Evolutionary conservation across 768 basidiomycete genomes (phyloP), one percentile per base, ranked within the genome.

Genomic region (Boletus vermiculosoides): DNA sequence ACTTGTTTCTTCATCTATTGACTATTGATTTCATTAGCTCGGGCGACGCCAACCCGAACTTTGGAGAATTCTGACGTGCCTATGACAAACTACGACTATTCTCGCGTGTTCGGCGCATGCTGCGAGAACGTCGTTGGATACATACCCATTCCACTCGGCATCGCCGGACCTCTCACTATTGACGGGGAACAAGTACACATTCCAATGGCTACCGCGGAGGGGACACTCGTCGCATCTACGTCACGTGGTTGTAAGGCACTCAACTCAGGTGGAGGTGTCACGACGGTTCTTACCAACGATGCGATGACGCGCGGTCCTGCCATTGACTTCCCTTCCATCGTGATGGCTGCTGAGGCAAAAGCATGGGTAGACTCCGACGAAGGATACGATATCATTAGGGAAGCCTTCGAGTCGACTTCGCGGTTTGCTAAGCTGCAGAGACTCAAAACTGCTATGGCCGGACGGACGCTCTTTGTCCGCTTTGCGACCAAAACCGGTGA

Each of bases 131-230:
- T 99, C 50, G 84, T 98, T 47, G 97, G 97, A 33, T 99, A 92
- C 72, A 93, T 98, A 71, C 97, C 96, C 41, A 74, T 99, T 37
- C 97, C 97, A 0, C 86, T 98, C 50, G 97, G 97, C 63, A 88
- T 98, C 58, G 97, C 97, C 16, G 97, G 97, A 2, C 97, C 97
- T 3, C 84, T 99, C 36, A 90, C 83, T 44, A 82, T 99, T 67
- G 96, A 99, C 65, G 94, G 92, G 31, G 76, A 81, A 41, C 74
- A 86, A 46, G 85, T 86, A 64, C 96, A 87, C 40, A 95, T 99
- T 65, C 97, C 97, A 9, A 98, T 99, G 97, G 97, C 97, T 42
- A 99, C 97, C 5, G 95, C 97, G n/a, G 97, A 99, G 72, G 97
- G 97, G 57, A 98, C 97, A 0, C 85, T 99, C 53, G 95, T 98